Evolutionary conservation across 2,329 filamentous ascomycete species (phyloP).

Genomic region (Aspergillus latus): DNA sequence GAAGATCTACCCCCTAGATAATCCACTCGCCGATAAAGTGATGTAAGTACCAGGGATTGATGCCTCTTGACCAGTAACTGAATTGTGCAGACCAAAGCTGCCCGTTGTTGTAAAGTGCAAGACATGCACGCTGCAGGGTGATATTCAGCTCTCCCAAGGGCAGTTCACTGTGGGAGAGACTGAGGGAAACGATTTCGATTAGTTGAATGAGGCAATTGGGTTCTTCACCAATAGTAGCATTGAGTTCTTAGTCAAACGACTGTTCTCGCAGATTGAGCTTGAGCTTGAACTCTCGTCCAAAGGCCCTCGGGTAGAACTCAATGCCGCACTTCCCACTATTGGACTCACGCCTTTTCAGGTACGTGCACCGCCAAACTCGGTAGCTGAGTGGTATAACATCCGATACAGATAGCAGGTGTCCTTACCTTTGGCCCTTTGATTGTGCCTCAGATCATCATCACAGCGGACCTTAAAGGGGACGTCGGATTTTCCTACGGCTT

Average conservation of each 20-base stretch:
- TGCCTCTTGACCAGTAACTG: not conserved
- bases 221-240: slow-evolving; percentile 5
- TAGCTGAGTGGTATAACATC: not conserved
- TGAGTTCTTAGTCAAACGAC: not conserved
- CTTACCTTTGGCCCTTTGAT: slow-evolving; percentile 3
- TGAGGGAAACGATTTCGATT: not conserved
- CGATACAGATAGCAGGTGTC: slow-evolving; percentile 1
- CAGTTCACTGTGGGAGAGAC: not conserved
- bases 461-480: not conserved
- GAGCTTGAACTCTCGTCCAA: slow-evolving; percentile 1
- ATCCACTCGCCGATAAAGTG: not conserved
- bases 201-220: not conserved
- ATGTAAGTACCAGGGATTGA: not conserved
- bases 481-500: slow-evolving; percentile 6
- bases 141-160: not conserved
- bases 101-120: not conserved
- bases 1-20: slow-evolving; percentile 1
- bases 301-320: slow-evolving; percentile 1
- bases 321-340: not conserved
- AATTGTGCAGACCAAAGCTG: not conserved
- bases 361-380: not conserved
- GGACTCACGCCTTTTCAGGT: slow-evolving; percentile 3
- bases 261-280: slow-evolving; percentile 7
- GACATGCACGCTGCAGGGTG: slow-evolving; percentile 3
- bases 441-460: not conserved